These are phyloP conservation scores for Physcomitrellopsis africana DNA, from an alignment of 225 moss, liverwort and hornwort species.

Conservation along the genomic window DNA sequence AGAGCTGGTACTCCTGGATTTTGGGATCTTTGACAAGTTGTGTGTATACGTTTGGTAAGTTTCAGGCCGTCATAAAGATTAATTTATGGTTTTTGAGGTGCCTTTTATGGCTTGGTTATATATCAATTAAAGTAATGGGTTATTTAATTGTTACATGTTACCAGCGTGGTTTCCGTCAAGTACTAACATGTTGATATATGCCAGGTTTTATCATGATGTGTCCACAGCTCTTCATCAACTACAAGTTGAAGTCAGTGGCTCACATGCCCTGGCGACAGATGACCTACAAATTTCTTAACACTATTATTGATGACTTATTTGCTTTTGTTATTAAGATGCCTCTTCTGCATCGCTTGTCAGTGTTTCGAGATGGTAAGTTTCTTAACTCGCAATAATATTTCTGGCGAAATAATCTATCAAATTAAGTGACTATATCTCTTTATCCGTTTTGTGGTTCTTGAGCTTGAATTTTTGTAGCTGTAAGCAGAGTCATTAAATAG, in stretches of 20 bases:
- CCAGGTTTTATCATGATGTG: conserved; percentile 83
- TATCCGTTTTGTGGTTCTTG: not conserved
- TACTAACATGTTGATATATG: not conserved
- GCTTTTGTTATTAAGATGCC: conserved; percentile 82
- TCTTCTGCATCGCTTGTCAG: conserved; percentile 68
- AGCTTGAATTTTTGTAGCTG: not conserved
- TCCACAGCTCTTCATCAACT: conserved; percentile 75
- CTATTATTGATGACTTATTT: conserved; percentile 73
- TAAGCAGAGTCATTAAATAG: not conserved
- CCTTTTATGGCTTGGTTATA: not conserved
- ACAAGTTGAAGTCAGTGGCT: conserved; percentile 73
- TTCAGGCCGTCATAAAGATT: not conserved
- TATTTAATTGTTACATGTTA: not conserved
- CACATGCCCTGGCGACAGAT: conserved; percentile 77
- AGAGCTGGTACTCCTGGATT: conserved; percentile 79
- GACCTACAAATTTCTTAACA: conserved; percentile 76
- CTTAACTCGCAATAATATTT: not conserved
- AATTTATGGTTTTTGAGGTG: not conserved
- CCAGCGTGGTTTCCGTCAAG: not conserved
- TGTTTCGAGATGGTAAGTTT: conserved; percentile 65
- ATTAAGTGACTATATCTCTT: not conserved
- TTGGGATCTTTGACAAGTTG: conserved; percentile 69
- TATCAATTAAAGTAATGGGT: not conserved
- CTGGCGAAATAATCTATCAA: not conserved
- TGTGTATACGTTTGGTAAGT: conserved; percentile 64